Conservation (phyloP, 352 stramenopile genomes). For the Pythium sp. region DNA sequence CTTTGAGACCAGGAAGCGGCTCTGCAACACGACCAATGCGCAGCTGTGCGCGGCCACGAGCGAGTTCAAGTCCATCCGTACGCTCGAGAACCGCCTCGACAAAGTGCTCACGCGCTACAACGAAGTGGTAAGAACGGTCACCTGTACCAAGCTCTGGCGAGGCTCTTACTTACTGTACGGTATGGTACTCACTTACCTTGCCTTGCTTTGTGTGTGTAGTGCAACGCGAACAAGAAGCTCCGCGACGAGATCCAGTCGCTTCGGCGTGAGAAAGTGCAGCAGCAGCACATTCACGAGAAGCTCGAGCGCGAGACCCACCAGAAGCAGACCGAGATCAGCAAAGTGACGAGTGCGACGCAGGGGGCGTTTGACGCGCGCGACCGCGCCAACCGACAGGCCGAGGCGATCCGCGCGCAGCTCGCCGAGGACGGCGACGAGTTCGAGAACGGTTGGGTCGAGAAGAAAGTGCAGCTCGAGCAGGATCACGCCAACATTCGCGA, state of each 20-base stretch:
- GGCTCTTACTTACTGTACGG: too few species aligned
- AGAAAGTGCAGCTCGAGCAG: constrained; percentile 79
- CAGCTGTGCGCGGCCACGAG: constrained; percentile 44
- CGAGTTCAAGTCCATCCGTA: constrained; percentile 63
- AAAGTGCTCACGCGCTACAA: constrained; percentile 86
- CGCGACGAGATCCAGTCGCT: constrained; percentile 78
- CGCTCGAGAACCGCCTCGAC: constrained; percentile 79
- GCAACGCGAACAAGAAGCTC: constrained; percentile 79
- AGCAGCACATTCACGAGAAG: constrained; percentile 73
- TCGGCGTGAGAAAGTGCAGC: constrained; percentile 76
- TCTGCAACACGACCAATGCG: constrained; percentile 46
- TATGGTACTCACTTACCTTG: too few species aligned
- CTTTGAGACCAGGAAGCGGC: constrained; percentile 48
- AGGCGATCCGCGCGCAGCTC: constrained; percentile 67
- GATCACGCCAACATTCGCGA: constrained; percentile 80
- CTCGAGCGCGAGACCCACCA: constrained; percentile 82
- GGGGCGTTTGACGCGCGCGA: constrained; percentile 80
- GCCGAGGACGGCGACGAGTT: constrained; percentile 83
- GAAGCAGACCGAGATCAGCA: constrained; percentile 79
- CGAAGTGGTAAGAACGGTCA: constrained; percentile 40
- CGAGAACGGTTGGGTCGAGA: constrained; percentile 82
- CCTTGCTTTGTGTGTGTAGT: constrained; percentile 18
- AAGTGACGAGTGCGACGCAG: constrained; percentile 75
- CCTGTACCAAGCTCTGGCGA: too few species aligned
- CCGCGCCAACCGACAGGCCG: constrained; percentile 78